Percentiles rank a stretch among this genome's conserved stretches.
Conservation (phyloP, 148 eudicot genomes). For the Rhododendron kiyosumense region DNA sequence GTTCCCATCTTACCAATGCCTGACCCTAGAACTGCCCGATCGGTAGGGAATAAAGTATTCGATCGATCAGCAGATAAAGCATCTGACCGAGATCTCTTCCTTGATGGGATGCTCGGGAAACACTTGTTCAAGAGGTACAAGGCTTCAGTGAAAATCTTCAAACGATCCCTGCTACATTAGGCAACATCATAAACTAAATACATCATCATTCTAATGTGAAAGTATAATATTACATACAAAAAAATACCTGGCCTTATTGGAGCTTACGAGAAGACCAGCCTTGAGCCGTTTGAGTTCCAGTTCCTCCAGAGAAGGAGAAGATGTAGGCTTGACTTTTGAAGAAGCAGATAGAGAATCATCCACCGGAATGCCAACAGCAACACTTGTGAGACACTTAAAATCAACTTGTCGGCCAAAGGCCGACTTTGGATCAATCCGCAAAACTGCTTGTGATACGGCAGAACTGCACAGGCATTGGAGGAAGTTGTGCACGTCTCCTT, state of each 20-base stretch:
- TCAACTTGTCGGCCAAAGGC: slow-evolving; percentile 32
- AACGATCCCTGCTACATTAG: slow-evolving; percentile 45
- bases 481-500: slow-evolving; percentile 48
- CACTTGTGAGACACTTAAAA: slow-evolving; percentile 36
- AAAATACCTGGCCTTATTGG: slow-evolving; percentile 48
- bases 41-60: slow-evolving; percentile 23
- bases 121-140: slow-evolving; percentile 45
- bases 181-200: slow-evolving; percentile 7
- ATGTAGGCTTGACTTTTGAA: slow-evolving; percentile 33
- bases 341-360: slow-evolving; percentile 46
- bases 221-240: neutral
- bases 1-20: slow-evolving; percentile 41
- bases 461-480: slow-evolving; percentile 45
- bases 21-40: slow-evolving; percentile 39
- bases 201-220: neutral
- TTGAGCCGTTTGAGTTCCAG: slow-evolving; percentile 47
- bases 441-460: slow-evolving; percentile 34
- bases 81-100: slow-evolving; percentile 55
- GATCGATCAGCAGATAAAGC: slow-evolving; percentile 38
- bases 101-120: slow-evolving; percentile 54
- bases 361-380: slow-evolving; percentile 41
- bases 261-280: slow-evolving; percentile 43
- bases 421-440: slow-evolving; percentile 52
- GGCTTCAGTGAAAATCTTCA: slow-evolving; percentile 42
- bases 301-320: slow-evolving; percentile 33